Evolutionary conservation across 352 stramenopile genomes (phyloP).

Genomic region (Blastocystis sp.): DNA sequence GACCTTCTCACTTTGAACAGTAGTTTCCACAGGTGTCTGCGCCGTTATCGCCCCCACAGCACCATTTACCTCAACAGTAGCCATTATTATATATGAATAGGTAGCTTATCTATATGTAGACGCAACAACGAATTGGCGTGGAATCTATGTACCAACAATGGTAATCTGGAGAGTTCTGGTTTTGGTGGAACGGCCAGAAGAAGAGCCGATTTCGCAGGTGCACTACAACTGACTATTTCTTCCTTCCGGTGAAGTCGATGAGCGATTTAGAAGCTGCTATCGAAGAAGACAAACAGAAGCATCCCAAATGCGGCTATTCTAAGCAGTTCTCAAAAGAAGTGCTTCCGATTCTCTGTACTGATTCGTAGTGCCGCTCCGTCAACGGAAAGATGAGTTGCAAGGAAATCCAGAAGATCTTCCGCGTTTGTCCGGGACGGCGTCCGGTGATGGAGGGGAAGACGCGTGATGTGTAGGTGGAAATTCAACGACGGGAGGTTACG

Average conservation of each 20-base stretch:
- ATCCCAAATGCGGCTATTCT: constrained; percentile 6
- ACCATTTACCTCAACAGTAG: too few species aligned
- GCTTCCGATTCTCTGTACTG: not conserved
- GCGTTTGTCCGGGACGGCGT: constrained; percentile 3
- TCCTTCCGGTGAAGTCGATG: not conserved
- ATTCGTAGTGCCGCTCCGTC: not conserved
- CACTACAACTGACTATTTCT: too few species aligned
- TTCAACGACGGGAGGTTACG: not conserved
- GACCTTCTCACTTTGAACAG: not conserved
- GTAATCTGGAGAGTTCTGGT: too few species aligned
- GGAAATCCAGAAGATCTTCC: not conserved
- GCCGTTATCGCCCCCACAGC: not conserved
- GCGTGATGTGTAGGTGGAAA: not conserved
- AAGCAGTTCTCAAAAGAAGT: constrained; percentile 1
- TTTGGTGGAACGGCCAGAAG: not conserved
- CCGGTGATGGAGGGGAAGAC: not conserved
- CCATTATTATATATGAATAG: too few species aligned
- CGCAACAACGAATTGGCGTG: too few species aligned
- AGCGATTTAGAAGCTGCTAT: constrained; percentile 2
- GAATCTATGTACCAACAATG: too few species aligned
- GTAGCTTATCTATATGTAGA: too few species aligned
- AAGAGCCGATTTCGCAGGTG: not conserved
- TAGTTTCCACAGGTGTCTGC: constrained; percentile 1
- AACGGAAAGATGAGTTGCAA: constrained; percentile 49
- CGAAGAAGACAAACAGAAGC: constrained; percentile 28